Percentiles rank a stretch among this genome's conserved stretches.
These are phyloP conservation scores for Yarrowia galli DNA, from an alignment of 1,139 yeast genomes.

Conservation along the genomic window DNA sequence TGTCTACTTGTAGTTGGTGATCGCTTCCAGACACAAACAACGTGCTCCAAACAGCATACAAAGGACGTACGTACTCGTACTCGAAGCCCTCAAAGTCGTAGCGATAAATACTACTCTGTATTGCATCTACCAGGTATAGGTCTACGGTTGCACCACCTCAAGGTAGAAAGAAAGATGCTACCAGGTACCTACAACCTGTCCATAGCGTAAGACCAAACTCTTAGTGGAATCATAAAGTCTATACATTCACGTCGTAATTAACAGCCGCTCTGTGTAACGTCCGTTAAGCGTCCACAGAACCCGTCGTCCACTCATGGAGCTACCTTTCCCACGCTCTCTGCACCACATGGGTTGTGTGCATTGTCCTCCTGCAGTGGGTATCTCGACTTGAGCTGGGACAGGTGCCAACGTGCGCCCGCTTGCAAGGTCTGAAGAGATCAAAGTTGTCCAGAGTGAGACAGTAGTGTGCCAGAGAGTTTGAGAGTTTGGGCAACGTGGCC, in stretches of 20 bases:
- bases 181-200: too few relatives aligned
- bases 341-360: not conserved
- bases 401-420: too few relatives aligned
- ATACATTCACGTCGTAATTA: not conserved
- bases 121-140: too few relatives aligned
- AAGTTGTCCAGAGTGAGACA: conserved; percentile 22
- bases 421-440: conserved; percentile 12
- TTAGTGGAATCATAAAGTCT: not conserved
- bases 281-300: not conserved
- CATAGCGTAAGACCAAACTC: not conserved
- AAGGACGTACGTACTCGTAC: too few relatives aligned
- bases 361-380: not conserved
- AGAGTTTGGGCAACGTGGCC: conserved; percentile 1
- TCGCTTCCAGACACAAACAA: not conserved
- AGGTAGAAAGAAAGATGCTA: too few relatives aligned
- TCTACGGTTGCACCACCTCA: too few relatives aligned
- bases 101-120: not conserved
- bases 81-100: not conserved
- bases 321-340: conserved; percentile 1
- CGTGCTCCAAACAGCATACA: not conserved
- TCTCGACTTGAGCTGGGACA: too few relatives aligned
- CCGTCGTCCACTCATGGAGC: not conserved
- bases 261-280: not conserved
- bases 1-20: not conserved
- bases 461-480: conserved; percentile 4